phyloP scores from a whole-genome alignment of 192 early-diverging fungal species.

The Mortierella antarctica region DNA sequence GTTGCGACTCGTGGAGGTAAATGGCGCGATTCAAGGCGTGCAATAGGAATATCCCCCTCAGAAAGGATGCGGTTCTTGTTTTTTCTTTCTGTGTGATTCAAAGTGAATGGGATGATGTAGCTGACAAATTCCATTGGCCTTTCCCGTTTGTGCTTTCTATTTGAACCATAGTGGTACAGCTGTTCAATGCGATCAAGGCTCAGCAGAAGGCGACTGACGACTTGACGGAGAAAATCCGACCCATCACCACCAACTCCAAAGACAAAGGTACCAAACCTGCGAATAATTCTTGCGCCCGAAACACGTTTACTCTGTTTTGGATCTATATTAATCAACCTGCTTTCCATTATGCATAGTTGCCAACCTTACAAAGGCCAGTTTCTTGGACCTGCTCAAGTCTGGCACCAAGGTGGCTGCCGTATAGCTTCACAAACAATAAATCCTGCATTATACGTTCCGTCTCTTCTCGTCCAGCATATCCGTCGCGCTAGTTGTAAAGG shows the following conservation, averaged over 20 bases:
- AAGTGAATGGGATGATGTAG: neutral
- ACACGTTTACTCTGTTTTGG: neutral
- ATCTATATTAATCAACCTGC: neutral
- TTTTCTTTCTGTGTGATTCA: neutral
- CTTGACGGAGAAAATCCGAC: constrained; percentile 64
- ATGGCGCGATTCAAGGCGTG: no score
- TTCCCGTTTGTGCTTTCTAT: neutral
- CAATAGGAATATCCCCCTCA: neutral
- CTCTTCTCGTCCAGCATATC: no score
- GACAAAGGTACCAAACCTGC: constrained; percentile 54
- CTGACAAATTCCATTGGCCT: constrained; percentile 8
- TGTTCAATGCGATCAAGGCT: constrained; percentile 93
- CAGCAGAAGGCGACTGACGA: constrained; percentile 86
- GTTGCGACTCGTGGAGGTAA: constrained; percentile 90
- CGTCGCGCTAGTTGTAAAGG: no score
- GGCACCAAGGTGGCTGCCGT: constrained; percentile 54
- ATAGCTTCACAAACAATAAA: constrained; percentile 15
- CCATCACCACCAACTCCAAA: constrained; percentile 58
- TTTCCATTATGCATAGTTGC: constrained; percentile 54
- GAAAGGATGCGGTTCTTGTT: constrained; percentile 8
- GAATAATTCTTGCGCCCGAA: neutral
- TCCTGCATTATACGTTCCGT: no score
- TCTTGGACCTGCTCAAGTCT: constrained; percentile 77
- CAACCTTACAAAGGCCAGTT: constrained; percentile 74
- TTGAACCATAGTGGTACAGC: constrained; percentile 76